These are phyloP conservation scores for Phytopythium delawarense DNA, from an alignment of 352 stramenopile species.

Conservation along the genomic window DNA sequence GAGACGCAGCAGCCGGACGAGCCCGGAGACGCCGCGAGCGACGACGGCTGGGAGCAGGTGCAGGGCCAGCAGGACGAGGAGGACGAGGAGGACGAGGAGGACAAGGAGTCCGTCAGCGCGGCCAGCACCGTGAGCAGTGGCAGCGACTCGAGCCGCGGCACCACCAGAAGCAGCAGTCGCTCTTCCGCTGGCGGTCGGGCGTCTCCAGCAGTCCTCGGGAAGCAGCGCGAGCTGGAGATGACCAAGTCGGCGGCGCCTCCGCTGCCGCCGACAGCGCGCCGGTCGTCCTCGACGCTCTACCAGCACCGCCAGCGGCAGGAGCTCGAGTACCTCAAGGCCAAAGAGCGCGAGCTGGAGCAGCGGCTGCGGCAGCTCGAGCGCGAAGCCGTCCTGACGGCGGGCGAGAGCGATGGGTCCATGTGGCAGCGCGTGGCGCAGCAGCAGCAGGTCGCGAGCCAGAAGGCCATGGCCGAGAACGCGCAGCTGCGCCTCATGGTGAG, in stretches of 20 bases:
- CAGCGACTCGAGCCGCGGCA: conserved; percentile 9
- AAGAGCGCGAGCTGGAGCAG: conserved; percentile 27
- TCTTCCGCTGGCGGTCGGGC: background rate
- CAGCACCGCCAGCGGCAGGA: conserved; percentile 34
- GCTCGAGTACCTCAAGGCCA: conserved; percentile 32
- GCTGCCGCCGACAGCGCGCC: background rate
- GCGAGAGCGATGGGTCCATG: conserved; percentile 11
- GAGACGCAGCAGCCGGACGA: conserved; percentile 4
- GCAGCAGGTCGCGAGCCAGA: conserved; percentile 28
- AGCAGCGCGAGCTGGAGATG: background rate
- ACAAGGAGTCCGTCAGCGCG: conserved; percentile 2
- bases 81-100: conserved; percentile 3
- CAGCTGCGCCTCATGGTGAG: conserved; percentile 22
- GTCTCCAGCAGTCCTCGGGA: no score
- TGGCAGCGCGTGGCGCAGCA: conserved; percentile 39
- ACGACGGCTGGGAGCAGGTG: conserved; percentile 6
- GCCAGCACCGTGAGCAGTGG: background rate
- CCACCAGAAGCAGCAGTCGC: background rate
- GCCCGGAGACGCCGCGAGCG: background rate
- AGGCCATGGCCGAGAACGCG: conserved; percentile 31
- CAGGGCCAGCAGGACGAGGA: background rate
- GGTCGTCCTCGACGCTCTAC: conserved; percentile 15
- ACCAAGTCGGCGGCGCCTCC: background rate
- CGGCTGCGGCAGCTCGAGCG: conserved; percentile 18
- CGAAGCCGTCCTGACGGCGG: conserved; percentile 1